Base-by-base conservation (phyloP, 2,329 filamentous ascomycete genomes). In the Fonsecaea monophora region DNA sequence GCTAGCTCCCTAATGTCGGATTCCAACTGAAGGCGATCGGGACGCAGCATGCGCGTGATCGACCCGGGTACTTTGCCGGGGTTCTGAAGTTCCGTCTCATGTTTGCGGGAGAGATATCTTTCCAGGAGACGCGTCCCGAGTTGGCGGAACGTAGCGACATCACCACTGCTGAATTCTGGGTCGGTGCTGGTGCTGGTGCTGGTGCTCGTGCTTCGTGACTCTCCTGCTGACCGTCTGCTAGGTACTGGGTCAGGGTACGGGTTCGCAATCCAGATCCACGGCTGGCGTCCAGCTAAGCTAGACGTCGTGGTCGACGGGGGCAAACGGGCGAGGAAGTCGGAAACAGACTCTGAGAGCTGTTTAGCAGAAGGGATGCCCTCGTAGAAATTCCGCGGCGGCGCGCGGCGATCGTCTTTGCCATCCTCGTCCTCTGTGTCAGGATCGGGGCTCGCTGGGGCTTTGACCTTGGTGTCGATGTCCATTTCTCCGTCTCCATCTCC, bases 181-280 rank as follows among this genome's bases (percentile, higher is more conserved):
- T 77, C 78, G 25, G 25, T 25, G 25, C 25, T 25, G 25, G 25
- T 25, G 25, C 25, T 25, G 4, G 25, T 25, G 25, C 2, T 25
- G 4, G 78, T 77, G 3, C 75, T 74, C 21, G 45, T 25, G n/a
- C 10, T 6, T 48, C 42, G 10, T 15, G 38, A 12, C 67, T 80
- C 81, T 21, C 40, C 53, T 15, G 53, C 13, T 4, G 54, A 18
- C 42, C 7, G 18, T 13, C n/a, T 53, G 54, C 55, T 12, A 10
- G 25, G 21, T 25, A 25, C 25, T 25, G 30, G 30, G 25, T 25
- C 25, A 73, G 71, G 68, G 73, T 85, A 84, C 0, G 89, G 90
- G 75, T 92, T 92, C 60, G 84, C 85, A 50, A 91, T 85, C 80
- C 85, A 92, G 56, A 96, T 92, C 90, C 91, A 95, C 0, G 85